Evolutionary conservation across 2,329 filamentous ascomycete genomes (phyloP).

Genomic region (Apiospora pterosperma): DNA sequence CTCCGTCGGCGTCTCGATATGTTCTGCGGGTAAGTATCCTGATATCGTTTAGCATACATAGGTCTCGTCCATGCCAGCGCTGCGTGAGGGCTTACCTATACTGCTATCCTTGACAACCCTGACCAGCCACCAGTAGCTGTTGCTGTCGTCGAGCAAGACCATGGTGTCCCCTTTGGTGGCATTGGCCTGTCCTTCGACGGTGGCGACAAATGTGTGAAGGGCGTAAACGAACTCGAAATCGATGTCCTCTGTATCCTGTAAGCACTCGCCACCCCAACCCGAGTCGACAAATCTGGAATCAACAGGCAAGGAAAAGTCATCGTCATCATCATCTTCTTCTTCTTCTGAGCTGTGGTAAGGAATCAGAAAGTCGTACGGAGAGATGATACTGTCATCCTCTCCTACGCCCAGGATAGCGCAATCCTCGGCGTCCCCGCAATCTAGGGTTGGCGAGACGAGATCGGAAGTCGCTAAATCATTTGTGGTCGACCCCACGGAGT

Average conservation of each 20-base stretch:
- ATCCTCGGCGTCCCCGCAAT: slow-evolving; percentile 11
- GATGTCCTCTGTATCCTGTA: slow-evolving; percentile 94
- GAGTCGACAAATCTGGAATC: slow-evolving; percentile 65
- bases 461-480: not conserved
- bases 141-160: slow-evolving; percentile 96
- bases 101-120: slow-evolving; percentile 96
- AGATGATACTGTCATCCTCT: slow-evolving; percentile 22
- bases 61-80: not conserved
- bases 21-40: slow-evolving; percentile 96
- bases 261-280: slow-evolving; percentile 77
- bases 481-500: not conserved
- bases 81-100: slow-evolving; percentile 54
- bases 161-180: slow-evolving; percentile 98
- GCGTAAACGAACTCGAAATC: slow-evolving; percentile 99
- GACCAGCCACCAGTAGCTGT: slow-evolving; percentile 99
- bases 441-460: not conserved
- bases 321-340: slow-evolving; percentile 51
- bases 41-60: not conserved
- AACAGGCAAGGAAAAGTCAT: slow-evolving; percentile 48
- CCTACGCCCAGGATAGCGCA: not conserved
- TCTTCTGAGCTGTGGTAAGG: slow-evolving; percentile 49
- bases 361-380: slow-evolving; percentile 32
- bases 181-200: slow-evolving; percentile 96
- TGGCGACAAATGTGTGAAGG: slow-evolving; percentile 94
- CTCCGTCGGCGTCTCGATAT: slow-evolving; percentile 97